A percentile compares a stretch with the other conserved stretches of the same genome.
Evolutionary conservation across 768 basidiomycete genomes (phyloP).

Genomic region (Pleurotus cornucopiae): DNA sequence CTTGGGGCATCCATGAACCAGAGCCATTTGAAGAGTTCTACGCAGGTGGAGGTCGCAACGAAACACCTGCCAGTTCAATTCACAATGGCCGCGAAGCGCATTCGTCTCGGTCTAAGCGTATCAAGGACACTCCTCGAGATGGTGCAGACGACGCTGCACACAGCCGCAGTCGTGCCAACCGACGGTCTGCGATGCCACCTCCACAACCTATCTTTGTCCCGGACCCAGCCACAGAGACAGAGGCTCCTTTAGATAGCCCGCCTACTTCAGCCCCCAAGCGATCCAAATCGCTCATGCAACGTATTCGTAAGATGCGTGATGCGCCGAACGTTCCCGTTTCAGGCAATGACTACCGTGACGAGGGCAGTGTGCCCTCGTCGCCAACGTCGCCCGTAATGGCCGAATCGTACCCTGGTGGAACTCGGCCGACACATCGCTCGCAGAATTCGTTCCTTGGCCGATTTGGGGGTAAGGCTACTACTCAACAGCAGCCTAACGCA

Average conservation of each 20-base stretch:
- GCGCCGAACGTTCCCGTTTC: conserved; percentile 76
- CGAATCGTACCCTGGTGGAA: conserved; percentile 10
- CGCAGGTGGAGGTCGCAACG: conserved; percentile 67
- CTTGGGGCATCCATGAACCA: conserved; percentile 91
- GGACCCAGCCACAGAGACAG: conserved; percentile 37
- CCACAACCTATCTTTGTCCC: conserved; percentile 81
- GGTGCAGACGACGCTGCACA: conserved; percentile 29
- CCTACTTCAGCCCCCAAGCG: conserved; percentile 57
- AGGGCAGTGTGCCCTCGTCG: conserved; percentile 41
- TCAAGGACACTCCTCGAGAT: conserved; percentile 48
- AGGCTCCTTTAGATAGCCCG: conserved; percentile 35
- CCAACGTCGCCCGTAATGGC: conserved; percentile 19
- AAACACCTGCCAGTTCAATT: conserved; percentile 64
- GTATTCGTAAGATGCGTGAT: conserved; percentile 86
- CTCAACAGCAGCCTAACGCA: conserved; percentile 30
- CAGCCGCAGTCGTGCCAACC: conserved; percentile 33
- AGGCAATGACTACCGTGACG: conserved; percentile 28
- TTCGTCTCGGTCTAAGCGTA: conserved; percentile 28
- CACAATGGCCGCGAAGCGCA: conserved; percentile 57
- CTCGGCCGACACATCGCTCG: conserved; percentile 64
- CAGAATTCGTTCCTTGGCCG: conserved; percentile 79
- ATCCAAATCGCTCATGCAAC: conserved; percentile 80
- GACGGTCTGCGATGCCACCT: conserved; percentile 63
- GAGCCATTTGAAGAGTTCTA: conserved; percentile 90
- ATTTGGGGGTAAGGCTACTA: conserved; percentile 38